Evolutionary conservation across 2,329 filamentous ascomycete species (phyloP).

Genomic region (Daldinia eschscholtzii): DNA sequence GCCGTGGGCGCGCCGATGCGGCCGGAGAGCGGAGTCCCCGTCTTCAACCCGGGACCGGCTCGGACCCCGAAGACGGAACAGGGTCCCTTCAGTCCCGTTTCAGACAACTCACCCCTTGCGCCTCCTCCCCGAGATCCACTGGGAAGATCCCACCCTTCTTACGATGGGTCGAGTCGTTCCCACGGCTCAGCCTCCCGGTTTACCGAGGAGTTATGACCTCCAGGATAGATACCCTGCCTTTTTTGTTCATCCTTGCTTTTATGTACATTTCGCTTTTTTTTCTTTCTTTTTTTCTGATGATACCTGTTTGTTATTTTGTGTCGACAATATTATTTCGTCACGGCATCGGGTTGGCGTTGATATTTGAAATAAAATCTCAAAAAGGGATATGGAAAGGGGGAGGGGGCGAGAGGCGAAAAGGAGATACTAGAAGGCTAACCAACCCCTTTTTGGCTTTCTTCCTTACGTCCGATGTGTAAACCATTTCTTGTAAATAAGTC

Average conservation of each 20-base stretch:
- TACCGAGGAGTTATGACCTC: slow-evolving; percentile 56
- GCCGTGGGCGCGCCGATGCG: slow-evolving; percentile 70
- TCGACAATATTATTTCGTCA: slow-evolving; percentile 41
- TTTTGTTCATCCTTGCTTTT: slow-evolving; percentile 33
- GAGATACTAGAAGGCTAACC: slow-evolving; percentile 16
- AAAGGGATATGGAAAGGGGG: slow-evolving; percentile 13
- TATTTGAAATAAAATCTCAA: slow-evolving; percentile 45
- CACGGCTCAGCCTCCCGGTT: slow-evolving; percentile 56
- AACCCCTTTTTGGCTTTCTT: slow-evolving; percentile 21
- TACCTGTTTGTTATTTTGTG: slow-evolving; percentile 47
- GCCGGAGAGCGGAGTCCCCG: slow-evolving; percentile 70
- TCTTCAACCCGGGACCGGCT: slow-evolving; percentile 74
- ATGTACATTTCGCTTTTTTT: slow-evolving; percentile 40
- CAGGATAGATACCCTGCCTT: slow-evolving; percentile 36
- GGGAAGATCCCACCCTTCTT: slow-evolving; percentile 55
- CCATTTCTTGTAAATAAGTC: slow-evolving; percentile 50
- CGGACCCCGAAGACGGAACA: slow-evolving; percentile 71
- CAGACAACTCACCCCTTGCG: slow-evolving; percentile 49
- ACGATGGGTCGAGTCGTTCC: slow-evolving; percentile 53
- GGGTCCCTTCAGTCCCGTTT: slow-evolving; percentile 60
- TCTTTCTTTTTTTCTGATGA: slow-evolving; percentile 44
- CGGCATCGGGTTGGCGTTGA: slow-evolving; percentile 48
- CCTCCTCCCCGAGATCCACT: slow-evolving; percentile 54
- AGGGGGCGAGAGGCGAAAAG: slow-evolving; percentile 2
- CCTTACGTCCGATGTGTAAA: slow-evolving; percentile 40